Base-by-base conservation (phyloP, 768 basidiomycete genomes). In the Xerocomus potaroensis region DNA sequence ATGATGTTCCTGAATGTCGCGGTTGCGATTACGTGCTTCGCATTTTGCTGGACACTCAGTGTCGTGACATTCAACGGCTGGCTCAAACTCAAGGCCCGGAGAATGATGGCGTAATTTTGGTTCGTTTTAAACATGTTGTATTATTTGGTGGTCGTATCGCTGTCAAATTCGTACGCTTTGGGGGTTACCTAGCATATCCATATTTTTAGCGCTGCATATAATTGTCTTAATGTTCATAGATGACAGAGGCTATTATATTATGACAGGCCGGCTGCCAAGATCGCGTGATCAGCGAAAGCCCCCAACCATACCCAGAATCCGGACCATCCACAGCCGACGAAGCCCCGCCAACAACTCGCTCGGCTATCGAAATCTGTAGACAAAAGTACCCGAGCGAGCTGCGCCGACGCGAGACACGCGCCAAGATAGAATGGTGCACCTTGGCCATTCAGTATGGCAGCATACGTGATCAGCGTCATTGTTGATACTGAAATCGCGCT, bases 261-360 rank as follows among this genome's bases (percentile, higher is more conserved):
- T n/a, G 41, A 11, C 4, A 56, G 11, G 3, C 55, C 36, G 12
- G 48, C 30, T 14, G 30, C 45, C 50, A 70, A 36, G 32, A 51
- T 47, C 6, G 62, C 58, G 59, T 91, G 92, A 66, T 96, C 92
- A 12, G 67, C 77, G 10, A 81, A 59, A 12, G 87, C 76, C 9
- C 92, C 93, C 66, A 80, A 77, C 88, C 87, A 93, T 11, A 95
- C 69, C 82, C 84, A 84, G 52, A 89, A 87, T 0, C 93, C 93
- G 22, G 87, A 72, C 83, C 85, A 91, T 0, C 91, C 91, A 64
- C 91, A 95, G 1, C 83, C 82, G 6, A 80, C 77, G 49, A 99
- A 99, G 6, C 89, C 89, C 50, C 75, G 76, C 93, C 93, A 96
- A 61, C 93, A 96, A 64, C 90, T 91, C 18, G 70, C 58, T 7